Conservation (phyloP, 805 yeast species). For the Candida quercuum region DNA sequence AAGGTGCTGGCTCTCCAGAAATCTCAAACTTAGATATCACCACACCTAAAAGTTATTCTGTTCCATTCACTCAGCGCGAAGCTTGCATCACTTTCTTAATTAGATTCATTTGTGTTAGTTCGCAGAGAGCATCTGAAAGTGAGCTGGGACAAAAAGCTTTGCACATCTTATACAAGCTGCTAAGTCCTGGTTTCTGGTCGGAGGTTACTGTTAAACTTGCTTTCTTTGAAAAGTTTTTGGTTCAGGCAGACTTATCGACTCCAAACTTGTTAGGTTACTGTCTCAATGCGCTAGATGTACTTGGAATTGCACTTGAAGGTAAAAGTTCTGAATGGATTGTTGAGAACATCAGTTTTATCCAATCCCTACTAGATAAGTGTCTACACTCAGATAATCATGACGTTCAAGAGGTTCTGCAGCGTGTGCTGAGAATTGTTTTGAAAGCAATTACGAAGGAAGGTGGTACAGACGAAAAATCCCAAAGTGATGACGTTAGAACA, state of each 20-base stretch:
- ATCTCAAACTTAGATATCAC: conserved; percentile 32
- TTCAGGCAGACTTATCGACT: conserved; percentile 69
- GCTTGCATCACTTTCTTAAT: conserved; percentile 86
- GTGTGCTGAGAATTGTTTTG: conserved; percentile 65
- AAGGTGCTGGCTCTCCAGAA: conserved; percentile 15
- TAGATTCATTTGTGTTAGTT: conserved; percentile 81
- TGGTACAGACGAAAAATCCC: conserved; percentile 43
- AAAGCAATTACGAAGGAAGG: conserved; percentile 52
- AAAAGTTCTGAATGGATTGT: conserved; percentile 76
- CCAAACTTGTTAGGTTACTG: conserved; percentile 71
- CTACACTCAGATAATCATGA: conserved; percentile 79
- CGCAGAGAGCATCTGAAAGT: conserved; percentile 78
- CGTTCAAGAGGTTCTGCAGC: conserved; percentile 77
- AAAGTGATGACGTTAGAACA: conserved; percentile 54
- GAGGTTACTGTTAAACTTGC: conserved; percentile 83
- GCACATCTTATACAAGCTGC: conserved; percentile 65
- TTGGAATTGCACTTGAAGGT: conserved; percentile 77
- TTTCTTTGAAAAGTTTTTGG: conserved; percentile 83
- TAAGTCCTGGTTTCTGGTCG: conserved; percentile 76
- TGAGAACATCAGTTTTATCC: conserved; percentile 62
- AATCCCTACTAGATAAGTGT: conserved; percentile 72
- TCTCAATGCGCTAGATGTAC: conserved; percentile 85
- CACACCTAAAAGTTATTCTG: conserved; percentile 45
- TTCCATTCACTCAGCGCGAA: conserved; percentile 79
- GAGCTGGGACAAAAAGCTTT: conserved; percentile 79